Evolutionary conservation across 257 asterid species (phyloP).

Genomic region (Coffea canephora): DNA sequence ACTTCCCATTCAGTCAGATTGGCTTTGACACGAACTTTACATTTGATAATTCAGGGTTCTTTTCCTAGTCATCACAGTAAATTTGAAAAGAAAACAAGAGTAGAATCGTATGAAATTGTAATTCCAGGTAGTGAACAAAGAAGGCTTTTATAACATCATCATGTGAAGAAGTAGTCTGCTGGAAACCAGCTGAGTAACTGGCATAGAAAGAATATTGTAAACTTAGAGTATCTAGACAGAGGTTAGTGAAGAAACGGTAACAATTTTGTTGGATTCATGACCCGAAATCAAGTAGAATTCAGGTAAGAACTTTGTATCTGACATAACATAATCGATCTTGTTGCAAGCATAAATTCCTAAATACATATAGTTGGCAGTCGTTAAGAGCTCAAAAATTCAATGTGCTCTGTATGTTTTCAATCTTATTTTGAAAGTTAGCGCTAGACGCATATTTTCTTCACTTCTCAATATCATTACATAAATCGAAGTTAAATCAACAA

Average conservation of each 20-base stretch:
- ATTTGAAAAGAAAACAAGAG: background rate
- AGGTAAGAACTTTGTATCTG: background rate
- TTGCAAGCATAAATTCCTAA: background rate
- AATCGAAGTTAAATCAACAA: background rate
- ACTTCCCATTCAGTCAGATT: constrained; percentile 30
- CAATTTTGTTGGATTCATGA: constrained; percentile 14
- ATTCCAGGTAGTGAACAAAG: background rate
- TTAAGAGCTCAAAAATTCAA: background rate
- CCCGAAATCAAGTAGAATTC: background rate
- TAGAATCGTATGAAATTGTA: background rate
- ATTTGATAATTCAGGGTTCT: constrained; percentile 32
- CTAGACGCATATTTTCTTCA: background rate
- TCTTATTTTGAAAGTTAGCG: background rate
- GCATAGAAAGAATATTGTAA: background rate
- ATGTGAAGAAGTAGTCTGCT: background rate
- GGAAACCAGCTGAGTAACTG: constrained; percentile 2
- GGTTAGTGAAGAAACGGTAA: background rate
- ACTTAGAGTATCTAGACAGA: constrained; percentile 9
- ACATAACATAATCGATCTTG: background rate
- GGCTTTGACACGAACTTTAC: constrained; percentile 42
- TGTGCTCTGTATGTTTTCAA: background rate
- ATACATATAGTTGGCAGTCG: background rate
- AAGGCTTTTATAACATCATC: background rate
- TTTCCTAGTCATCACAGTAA: constrained; percentile 12
- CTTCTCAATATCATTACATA: background rate